These are phyloP conservation scores for Clonostachys chloroleuca DNA, from an alignment of 2,329 filamentous ascomycete species.

Conservation along the genomic window DNA sequence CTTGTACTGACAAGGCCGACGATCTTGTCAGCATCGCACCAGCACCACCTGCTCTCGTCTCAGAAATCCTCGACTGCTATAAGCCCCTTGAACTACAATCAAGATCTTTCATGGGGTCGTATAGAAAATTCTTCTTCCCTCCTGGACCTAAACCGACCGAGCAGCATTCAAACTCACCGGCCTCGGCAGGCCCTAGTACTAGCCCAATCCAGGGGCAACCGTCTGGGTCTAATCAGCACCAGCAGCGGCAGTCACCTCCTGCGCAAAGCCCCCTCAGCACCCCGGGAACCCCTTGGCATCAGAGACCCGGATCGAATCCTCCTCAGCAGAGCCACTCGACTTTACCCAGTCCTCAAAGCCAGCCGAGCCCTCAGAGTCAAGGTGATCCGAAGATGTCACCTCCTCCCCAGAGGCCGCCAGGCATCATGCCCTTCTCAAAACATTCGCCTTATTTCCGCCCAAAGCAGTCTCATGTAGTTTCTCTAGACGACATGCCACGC, in stretches of 20 bases:
- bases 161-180: background rate
- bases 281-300: too few relatives aligned
- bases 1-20: conserved; percentile 25
- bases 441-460: conserved; percentile 29
- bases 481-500: conserved; percentile 22
- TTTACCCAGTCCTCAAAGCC: conserved; percentile 5
- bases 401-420: conserved; percentile 12
- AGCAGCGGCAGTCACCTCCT: conserved; percentile 18
- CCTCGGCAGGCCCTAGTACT: conserved; percentile 13
- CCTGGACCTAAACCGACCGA: conserved; percentile 5
- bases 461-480: conserved; percentile 18
- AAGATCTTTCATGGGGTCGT: conserved; percentile 30
- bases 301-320: too few relatives aligned
- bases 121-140: conserved; percentile 24
- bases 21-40: conserved; percentile 28
- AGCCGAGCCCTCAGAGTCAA: conserved; percentile 6
- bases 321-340: conserved; percentile 9
- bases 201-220: background rate
- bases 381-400: conserved; percentile 4
- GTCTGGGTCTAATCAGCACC: background rate
- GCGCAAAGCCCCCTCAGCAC: conserved; percentile 23
- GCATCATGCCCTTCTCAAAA: conserved; percentile 28
- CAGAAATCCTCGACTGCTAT: conserved; percentile 32
- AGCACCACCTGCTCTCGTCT: conserved; percentile 26
- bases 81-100: conserved; percentile 31